A percentile compares a stretch with the other conserved stretches of the same genome.
Evolutionary conservation across 371 early-diverging fungal species (phyloP).

Genomic region (Haplosporangium sp.): DNA sequence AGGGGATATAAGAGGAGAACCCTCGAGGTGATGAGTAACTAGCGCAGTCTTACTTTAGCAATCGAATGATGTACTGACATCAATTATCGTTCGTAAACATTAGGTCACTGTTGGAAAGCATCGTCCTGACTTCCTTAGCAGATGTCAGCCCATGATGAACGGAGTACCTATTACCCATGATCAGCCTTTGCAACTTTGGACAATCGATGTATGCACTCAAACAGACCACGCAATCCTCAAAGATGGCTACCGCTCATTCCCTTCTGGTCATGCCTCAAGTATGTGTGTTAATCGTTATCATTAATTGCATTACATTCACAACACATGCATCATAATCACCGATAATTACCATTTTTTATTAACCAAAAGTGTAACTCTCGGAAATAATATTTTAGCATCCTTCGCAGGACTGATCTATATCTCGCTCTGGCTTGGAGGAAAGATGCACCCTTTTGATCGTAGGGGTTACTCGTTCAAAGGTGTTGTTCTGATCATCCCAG

Average conservation of each 20-base stretch:
- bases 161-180: constrained; percentile 57
- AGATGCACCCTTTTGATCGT: constrained; percentile 74
- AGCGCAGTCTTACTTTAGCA: neutral
- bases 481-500: constrained; percentile 68
- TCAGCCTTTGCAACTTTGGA: constrained; percentile 65
- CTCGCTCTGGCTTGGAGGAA: constrained; percentile 75
- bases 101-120: constrained; percentile 69
- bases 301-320: too few species aligned
- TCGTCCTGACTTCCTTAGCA: constrained; percentile 89
- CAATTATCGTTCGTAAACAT: neutral
- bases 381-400: constrained; percentile 56
- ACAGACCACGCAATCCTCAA: constrained; percentile 61
- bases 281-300: constrained; percentile 6
- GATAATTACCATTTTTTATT: too few species aligned
- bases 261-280: constrained; percentile 92
- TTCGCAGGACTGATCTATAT: constrained; percentile 77
- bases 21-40: too few species aligned
- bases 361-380: too few species aligned
- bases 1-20: too few species aligned
- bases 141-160: constrained; percentile 75
- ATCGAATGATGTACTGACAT: neutral
- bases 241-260: constrained; percentile 91
- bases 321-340: too few species aligned
- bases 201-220: constrained; percentile 68
- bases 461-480: constrained; percentile 73